Conservation (phyloP, 441 rosid genomes). For the Brassica balearica region DNA sequence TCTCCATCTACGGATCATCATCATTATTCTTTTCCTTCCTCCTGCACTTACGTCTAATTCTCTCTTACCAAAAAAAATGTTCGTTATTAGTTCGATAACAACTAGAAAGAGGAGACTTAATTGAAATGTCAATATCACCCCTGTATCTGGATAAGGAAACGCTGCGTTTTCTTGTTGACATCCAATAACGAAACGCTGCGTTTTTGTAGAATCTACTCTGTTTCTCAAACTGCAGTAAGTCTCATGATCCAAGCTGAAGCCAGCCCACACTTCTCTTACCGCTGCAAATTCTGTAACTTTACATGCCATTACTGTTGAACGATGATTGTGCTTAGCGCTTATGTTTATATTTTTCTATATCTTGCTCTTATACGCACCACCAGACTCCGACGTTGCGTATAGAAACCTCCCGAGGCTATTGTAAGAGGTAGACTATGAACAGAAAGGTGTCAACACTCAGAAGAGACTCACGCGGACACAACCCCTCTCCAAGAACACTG, state of each 20-base stretch:
- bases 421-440: too few species aligned
- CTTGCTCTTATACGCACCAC: too few species aligned
- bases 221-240: too few species aligned
- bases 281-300: slow-evolving; percentile 29
- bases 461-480: too few species aligned
- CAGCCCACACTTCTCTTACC: slow-evolving; percentile 70
- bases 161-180: slow-evolving; percentile 17
- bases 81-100: slow-evolving; percentile 2
- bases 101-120: neutral
- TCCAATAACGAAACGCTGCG: slow-evolving; percentile 26
- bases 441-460: too few species aligned
- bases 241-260: too few species aligned
- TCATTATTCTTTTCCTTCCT: neutral
- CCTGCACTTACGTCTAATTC: slow-evolving; percentile 19
- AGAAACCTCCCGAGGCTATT: too few species aligned
- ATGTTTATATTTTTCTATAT: too few species aligned
- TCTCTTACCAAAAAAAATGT: slow-evolving; percentile 15
- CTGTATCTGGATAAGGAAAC: neutral
- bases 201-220: too few species aligned
- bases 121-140: neutral
- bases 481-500: slow-evolving; percentile 46
- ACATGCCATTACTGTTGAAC: too few species aligned
- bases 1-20: slow-evolving; percentile 56
- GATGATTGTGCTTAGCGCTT: too few species aligned
- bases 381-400: too few species aligned